Conservation (phyloP, 169 alveolate genomes). For the Eimeria sp. region DNA sequence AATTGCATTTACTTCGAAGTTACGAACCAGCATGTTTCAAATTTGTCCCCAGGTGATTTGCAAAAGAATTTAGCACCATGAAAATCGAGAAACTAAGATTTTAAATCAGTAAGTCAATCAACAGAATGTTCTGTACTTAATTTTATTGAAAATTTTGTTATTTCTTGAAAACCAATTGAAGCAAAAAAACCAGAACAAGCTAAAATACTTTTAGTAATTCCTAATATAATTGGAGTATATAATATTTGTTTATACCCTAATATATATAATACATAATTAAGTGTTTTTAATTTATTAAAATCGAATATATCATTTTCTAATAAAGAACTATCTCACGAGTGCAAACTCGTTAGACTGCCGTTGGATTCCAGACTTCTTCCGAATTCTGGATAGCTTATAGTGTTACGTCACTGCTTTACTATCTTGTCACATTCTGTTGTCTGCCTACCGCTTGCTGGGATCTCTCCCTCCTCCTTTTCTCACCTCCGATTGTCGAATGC, state of each 20-base stretch:
- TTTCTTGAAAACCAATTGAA: constrained; percentile 48
- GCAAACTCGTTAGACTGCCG: background rate
- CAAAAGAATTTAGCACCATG: no score
- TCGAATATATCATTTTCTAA: no score
- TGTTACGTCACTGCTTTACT: background rate
- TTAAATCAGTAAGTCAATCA: constrained; percentile 41
- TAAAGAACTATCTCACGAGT: no score
- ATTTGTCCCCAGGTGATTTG: constrained; percentile 83
- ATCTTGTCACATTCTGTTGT: background rate
- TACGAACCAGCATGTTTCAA: constrained; percentile 87
- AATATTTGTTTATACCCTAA: constrained; percentile 74
- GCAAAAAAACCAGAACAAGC: constrained; percentile 79
- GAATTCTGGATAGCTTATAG: background rate
- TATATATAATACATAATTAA: constrained; percentile 57
- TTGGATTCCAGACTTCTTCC: background rate
- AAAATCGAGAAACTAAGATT: constrained; percentile 70
- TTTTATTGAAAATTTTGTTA: constrained; percentile 69
- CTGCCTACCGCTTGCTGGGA: background rate
- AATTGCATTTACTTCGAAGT: constrained; percentile 97
- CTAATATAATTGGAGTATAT: constrained; percentile 61
- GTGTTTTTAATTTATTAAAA: no score
- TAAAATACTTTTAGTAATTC: constrained; percentile 80
- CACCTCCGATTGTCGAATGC: background rate
- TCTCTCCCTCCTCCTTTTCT: background rate
- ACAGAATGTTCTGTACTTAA: constrained; percentile 6